phyloP scores from a whole-genome alignment of 1,139 yeast species.

The Blastobotrys buckinghamii region DNA sequence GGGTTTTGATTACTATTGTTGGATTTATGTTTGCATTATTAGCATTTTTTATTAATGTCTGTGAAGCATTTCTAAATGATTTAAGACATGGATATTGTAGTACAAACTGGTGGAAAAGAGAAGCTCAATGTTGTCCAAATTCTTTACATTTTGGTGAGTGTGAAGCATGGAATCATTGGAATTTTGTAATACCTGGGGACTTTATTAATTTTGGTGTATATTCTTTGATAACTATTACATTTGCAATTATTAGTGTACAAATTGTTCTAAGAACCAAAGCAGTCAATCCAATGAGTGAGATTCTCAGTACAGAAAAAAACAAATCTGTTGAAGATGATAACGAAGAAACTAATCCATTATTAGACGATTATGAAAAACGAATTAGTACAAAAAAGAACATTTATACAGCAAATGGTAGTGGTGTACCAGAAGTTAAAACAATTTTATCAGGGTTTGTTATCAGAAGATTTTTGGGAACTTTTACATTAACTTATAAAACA shows the following conservation, averaged over 20 bases:
- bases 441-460: conserved; percentile 31
- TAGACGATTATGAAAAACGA: neutral
- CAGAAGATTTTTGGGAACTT: conserved; percentile 49
- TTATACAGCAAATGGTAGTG: conserved; percentile 58
- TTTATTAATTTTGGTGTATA: conserved; percentile 31
- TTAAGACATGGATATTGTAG: conserved; percentile 51
- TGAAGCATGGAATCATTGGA: conserved; percentile 47
- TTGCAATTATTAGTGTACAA: conserved; percentile 44
- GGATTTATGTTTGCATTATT: conserved; percentile 47
- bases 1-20: conserved; percentile 47
- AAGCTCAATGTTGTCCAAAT: conserved; percentile 41
- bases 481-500: conserved; percentile 49
- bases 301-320: neutral
- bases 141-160: conserved; percentile 29
- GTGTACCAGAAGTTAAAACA: conserved; percentile 53
- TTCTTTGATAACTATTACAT: conserved; percentile 37
- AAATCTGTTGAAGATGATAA: conserved; percentile 1
- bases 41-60: conserved; percentile 48
- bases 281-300: conserved; percentile 27
- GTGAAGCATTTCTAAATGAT: conserved; percentile 49
- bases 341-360: conserved; percentile 6
- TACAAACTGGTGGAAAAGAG: conserved; percentile 43
- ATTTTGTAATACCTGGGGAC: conserved; percentile 19
- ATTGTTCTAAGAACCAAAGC: conserved; percentile 48
- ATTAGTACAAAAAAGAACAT: conserved; percentile 28